Percentiles rank a stretch among this genome's conserved stretches.
phyloP scores from a whole-genome alignment of 805 yeast genomes.

The Candida incommunis region DNA sequence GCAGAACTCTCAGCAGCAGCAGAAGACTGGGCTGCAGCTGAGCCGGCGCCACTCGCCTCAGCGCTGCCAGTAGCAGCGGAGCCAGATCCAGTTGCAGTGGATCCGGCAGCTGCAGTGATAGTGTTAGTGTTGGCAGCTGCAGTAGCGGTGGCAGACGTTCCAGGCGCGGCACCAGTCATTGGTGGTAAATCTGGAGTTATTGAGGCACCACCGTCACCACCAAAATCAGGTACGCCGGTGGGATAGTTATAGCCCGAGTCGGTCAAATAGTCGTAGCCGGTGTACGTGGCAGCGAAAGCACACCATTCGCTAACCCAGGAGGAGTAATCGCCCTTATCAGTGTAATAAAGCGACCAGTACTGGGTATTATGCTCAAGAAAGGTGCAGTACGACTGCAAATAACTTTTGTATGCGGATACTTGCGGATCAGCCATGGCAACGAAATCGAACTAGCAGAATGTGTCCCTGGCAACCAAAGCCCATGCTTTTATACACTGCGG shows the following conservation, averaged over 20 bases:
- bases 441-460: too few species aligned
- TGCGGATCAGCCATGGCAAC: too few species aligned
- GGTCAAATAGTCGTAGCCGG: not conserved
- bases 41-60: not conserved
- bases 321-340: not conserved
- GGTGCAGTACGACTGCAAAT: not conserved
- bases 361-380: not conserved
- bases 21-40: not conserved
- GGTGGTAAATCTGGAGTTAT: too few species aligned
- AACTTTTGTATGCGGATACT: too few species aligned
- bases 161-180: too few species aligned
- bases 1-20: not conserved
- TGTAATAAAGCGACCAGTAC: not conserved
- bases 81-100: not conserved
- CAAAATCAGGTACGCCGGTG: too few species aligned
- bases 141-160: not conserved
- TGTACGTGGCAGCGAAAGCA: not conserved
- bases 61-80: not conserved
- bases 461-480: too few species aligned
- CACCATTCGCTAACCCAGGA: not conserved
- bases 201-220: too few species aligned
- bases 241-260: too few species aligned
- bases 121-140: not conserved
- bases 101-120: not conserved
- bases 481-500: too few species aligned